Conservation (phyloP, 2,329 filamentous ascomycete species). For the Diplodia corticola region DNA sequence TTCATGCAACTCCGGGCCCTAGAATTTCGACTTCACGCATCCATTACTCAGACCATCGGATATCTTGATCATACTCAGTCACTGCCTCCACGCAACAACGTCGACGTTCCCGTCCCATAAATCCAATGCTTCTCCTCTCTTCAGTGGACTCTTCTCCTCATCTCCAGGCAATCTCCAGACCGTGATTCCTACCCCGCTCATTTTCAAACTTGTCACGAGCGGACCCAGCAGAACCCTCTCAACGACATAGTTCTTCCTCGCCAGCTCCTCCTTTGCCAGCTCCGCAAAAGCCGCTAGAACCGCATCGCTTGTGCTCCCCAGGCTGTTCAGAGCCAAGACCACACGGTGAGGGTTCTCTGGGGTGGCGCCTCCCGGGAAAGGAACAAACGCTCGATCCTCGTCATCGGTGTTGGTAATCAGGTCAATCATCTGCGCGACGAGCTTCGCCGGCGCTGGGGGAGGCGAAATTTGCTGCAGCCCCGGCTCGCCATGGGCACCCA, state of each 20-base stretch:
- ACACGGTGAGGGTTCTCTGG: slow-evolving; percentile 24
- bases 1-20: not conserved
- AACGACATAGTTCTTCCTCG: slow-evolving; percentile 35
- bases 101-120: slow-evolving; percentile 39
- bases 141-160: slow-evolving; percentile 30
- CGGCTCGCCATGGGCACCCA: slow-evolving; percentile 67
- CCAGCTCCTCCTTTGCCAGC: slow-evolving; percentile 33
- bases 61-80: not conserved
- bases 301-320: slow-evolving; percentile 40
- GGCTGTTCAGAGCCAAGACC: slow-evolving; percentile 38
- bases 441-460: slow-evolving; percentile 34
- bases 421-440: slow-evolving; percentile 39
- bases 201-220: slow-evolving; percentile 40
- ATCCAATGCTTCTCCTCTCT: slow-evolving; percentile 32
- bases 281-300: slow-evolving; percentile 39
- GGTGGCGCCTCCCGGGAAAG: slow-evolving; percentile 35
- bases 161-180: slow-evolving; percentile 37
- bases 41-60: not conserved
- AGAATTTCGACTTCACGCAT: not conserved
- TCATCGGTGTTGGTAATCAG: slow-evolving; percentile 37
- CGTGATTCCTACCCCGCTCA: slow-evolving; percentile 42
- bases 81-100: slow-evolving; percentile 40
- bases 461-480: slow-evolving; percentile 58
- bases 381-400: slow-evolving; percentile 38
- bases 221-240: slow-evolving; percentile 37